Conservation (phyloP, 805 yeast genomes). For the Kluyveromyces wickerhamii region DNA sequence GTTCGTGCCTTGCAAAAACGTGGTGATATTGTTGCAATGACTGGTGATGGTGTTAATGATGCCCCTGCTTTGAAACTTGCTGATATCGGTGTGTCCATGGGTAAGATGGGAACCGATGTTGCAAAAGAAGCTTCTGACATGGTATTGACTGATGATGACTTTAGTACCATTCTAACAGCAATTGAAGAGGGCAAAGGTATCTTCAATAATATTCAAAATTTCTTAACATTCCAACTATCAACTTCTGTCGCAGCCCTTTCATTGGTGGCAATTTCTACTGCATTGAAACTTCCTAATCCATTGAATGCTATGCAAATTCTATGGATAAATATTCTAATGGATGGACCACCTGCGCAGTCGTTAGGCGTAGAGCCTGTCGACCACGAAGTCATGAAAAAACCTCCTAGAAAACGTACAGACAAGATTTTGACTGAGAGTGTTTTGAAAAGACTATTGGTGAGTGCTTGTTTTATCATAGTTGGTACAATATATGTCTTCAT, state of each 20-base stretch:
- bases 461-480: constrained; percentile 66
- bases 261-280: constrained; percentile 77
- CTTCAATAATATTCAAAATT: constrained; percentile 90
- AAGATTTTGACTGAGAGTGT: constrained; percentile 68
- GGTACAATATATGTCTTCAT: constrained; percentile 88
- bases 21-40: constrained; percentile 96
- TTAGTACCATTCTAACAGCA: constrained; percentile 86
- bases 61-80: constrained; percentile 97
- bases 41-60: constrained; percentile 99
- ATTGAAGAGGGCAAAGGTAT: constrained; percentile 98
- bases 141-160: constrained; percentile 96
- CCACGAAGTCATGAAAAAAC: constrained; percentile 88
- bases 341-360: constrained; percentile 98
- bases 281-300: constrained; percentile 86
- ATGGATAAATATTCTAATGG: constrained; percentile 97
- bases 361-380: constrained; percentile 97
- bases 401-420: constrained; percentile 88
- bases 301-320: constrained; percentile 96
- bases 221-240: constrained; percentile 89
- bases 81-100: constrained; percentile 94
- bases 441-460: constrained; percentile 62
- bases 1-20: constrained; percentile 83
- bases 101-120: constrained; percentile 91
- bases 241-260: constrained; percentile 94
- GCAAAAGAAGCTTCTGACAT: constrained; percentile 98